phyloP scores from a whole-genome alignment of 2,329 filamentous ascomycete species.

The Calonectria crousiana region DNA sequence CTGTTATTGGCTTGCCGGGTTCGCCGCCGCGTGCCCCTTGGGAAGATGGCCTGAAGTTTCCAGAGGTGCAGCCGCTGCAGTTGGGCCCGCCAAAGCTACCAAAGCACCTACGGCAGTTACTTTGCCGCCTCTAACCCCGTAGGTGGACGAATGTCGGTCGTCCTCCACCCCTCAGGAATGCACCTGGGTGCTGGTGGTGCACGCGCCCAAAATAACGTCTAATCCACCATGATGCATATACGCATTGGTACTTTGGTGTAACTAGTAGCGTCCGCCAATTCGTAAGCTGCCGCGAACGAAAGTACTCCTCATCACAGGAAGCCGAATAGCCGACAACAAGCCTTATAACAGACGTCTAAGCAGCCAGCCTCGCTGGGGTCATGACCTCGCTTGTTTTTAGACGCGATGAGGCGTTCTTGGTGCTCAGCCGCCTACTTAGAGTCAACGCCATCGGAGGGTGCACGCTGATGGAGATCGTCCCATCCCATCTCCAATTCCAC shows the following conservation, averaged over 20 bases:
- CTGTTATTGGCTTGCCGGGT: not conserved
- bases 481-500: conserved; percentile 21
- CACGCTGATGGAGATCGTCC: not conserved
- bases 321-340: conserved; percentile 1
- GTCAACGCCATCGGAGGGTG: not conserved
- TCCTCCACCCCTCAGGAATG: not conserved
- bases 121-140: not conserved
- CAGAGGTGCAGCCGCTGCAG: conserved; percentile 35
- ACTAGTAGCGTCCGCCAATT: conserved; percentile 12
- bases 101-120: not conserved
- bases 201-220: conserved; percentile 12
- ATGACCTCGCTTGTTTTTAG: not conserved
- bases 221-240: conserved; percentile 7
- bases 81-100: conserved; percentile 35
- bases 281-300: not conserved
- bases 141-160: conserved; percentile 16
- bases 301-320: not conserved
- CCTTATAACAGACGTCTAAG: not conserved
- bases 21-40: conserved; percentile 16
- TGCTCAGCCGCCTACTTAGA: not conserved
- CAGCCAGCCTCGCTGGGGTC: not conserved
- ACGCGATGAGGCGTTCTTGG: not conserved
- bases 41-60: not conserved
- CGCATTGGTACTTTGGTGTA: conserved; percentile 21
- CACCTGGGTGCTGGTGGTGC: not conserved